A percentile compares a stretch with the other conserved stretches of the same genome.
phyloP scores from a whole-genome alignment of 2,329 filamentous ascomycete genomes.

The Sporothrix luriei region DNA sequence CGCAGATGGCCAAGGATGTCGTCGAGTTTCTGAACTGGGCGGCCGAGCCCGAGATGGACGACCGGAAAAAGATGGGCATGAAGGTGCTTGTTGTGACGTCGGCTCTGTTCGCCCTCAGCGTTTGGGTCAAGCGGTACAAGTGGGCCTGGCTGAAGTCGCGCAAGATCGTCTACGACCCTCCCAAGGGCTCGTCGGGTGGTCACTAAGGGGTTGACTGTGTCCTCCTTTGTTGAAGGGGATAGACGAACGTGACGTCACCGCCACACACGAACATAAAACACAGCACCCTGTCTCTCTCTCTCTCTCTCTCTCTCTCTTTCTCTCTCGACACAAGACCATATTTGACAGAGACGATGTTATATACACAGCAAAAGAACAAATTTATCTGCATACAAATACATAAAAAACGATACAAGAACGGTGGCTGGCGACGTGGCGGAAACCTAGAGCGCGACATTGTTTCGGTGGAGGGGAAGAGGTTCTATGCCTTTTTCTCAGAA shows the following conservation, averaged over 20 bases:
- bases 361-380: conserved; percentile 16
- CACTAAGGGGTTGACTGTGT: conserved; percentile 28
- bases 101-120: conserved; percentile 79
- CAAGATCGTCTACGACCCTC: conserved; percentile 87
- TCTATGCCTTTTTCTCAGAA: background rate
- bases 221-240: background rate
- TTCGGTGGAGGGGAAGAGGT: background rate
- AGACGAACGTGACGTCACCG: background rate
- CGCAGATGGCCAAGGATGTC: conserved; percentile 99
- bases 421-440: conserved; percentile 9
- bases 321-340: background rate
- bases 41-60: conserved; percentile 98
- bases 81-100: conserved; percentile 85
- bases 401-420: conserved; percentile 22
- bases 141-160: conserved; percentile 95
- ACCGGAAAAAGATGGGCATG: conserved; percentile 99
- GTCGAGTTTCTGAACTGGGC: conserved; percentile 99
- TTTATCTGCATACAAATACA: conserved; percentile 11
- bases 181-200: conserved; percentile 54
- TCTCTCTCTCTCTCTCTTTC: background rate
- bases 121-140: conserved; percentile 99
- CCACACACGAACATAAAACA: conserved; percentile 6
- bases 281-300: background rate
- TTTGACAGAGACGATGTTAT: conserved; percentile 13
- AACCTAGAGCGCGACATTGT: conserved; percentile 25